phyloP scores from a whole-genome alignment of 2,329 filamentous ascomycete genomes.

The Paraphaeosphaeria minitans region DNA sequence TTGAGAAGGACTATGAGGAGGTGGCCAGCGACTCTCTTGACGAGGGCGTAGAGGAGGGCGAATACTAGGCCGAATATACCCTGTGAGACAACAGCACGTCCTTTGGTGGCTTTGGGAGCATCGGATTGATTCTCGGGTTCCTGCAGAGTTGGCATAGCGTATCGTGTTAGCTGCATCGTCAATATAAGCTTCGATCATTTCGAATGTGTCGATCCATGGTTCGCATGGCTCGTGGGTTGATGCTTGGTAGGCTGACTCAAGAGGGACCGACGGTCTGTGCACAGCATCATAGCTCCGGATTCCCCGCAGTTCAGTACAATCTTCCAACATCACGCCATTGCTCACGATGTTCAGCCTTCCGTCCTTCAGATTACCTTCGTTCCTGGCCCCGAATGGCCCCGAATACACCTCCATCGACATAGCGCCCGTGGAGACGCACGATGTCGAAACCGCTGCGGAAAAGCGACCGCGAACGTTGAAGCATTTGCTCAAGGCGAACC shows the following conservation, averaged over 20 bases:
- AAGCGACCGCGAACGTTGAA: conserved; percentile 83
- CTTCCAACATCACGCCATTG: not conserved
- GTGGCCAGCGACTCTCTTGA: conserved; percentile 72
- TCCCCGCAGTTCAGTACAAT: conserved; percentile 12
- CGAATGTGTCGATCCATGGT: not conserved
- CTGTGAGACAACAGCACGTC: conserved; percentile 21
- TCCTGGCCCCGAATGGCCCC: conserved; percentile 7
- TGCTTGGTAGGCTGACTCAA: not conserved
- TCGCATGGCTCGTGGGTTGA: not conserved
- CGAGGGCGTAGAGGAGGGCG: conserved; percentile 60
- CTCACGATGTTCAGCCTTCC: conserved; percentile 24
- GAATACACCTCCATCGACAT: conserved; percentile 54
- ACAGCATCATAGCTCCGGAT: conserved; percentile 10
- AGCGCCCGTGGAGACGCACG: conserved; percentile 72
- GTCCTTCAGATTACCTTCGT: conserved; percentile 23
- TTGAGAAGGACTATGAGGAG: conserved; percentile 88
- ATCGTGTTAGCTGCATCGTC: conserved; percentile 7
- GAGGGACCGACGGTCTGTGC: not conserved
- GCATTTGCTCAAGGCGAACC: conserved; percentile 88
- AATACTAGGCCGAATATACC: conserved; percentile 47
- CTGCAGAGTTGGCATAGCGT: not conserved
- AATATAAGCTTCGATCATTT: not conserved
- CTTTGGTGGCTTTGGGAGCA: conserved; percentile 22
- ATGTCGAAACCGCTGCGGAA: conserved; percentile 79
- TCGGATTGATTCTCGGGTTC: conserved; percentile 3